These are phyloP conservation scores for Xerocomellus intermedius DNA, from an alignment of 768 basidiomycete species.

Conservation along the genomic window DNA sequence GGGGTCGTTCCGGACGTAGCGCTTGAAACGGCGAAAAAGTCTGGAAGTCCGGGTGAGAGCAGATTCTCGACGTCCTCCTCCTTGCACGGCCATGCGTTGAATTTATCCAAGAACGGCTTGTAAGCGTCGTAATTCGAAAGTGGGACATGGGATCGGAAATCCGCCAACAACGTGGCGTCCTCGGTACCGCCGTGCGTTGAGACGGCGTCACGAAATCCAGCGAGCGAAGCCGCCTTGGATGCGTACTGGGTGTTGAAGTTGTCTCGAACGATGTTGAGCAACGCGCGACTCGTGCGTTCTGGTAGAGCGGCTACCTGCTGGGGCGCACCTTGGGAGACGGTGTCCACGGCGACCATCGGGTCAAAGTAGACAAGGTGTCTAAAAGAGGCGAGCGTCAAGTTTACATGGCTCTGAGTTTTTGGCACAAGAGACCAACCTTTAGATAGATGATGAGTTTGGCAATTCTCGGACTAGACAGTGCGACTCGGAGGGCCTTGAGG, in stretches of 20 bases:
- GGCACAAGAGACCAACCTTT: neutral
- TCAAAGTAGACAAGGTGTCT: neutral
- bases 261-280: constrained; percentile 3
- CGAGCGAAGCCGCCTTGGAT: neutral
- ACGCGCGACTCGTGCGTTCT: neutral
- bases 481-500: too few species aligned
- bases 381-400: neutral
- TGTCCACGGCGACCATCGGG: neutral
- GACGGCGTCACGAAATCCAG: constrained; percentile 10
- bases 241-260: constrained; percentile 8
- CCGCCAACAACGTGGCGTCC: neutral
- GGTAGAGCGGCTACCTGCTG: neutral
- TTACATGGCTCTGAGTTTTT: neutral
- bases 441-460: neutral
- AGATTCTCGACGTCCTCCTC: constrained; percentile 15
- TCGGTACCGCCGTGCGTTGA: neutral
- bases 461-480: too few species aligned
- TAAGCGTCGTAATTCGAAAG: constrained; percentile 12
- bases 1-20: constrained; percentile 10
- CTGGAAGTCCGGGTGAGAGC: constrained; percentile 19
- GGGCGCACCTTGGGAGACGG: neutral
- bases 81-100: constrained; percentile 14
- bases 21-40: constrained; percentile 10
- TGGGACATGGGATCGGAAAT: constrained; percentile 4
- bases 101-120: constrained; percentile 13